Percentiles rank a stretch among this genome's conserved stretches.
Conservation (phyloP, 257 asterid genomes). For the Leonotis leonurus region DNA sequence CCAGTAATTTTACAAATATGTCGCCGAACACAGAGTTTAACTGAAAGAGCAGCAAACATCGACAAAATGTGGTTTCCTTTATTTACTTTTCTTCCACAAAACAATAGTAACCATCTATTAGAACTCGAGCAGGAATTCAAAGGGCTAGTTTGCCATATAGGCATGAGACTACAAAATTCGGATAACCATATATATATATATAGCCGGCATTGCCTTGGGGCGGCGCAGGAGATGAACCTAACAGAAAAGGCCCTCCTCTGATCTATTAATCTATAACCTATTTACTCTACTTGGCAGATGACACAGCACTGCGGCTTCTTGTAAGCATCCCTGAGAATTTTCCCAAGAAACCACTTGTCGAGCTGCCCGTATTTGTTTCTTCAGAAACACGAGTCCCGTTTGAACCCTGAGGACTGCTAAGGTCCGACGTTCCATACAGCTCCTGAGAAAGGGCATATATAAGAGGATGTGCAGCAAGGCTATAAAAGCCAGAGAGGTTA, state of each 20-base stretch:
- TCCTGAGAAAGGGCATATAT: constrained; percentile 16
- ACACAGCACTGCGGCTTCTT: constrained; percentile 49
- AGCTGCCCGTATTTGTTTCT: constrained; percentile 26
- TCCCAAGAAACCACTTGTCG: constrained; percentile 32
- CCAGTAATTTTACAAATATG: too few relatives aligned
- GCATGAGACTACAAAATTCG: constrained; percentile 28
- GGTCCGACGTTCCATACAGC: constrained; percentile 29
- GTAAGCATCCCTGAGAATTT: constrained; percentile 36
- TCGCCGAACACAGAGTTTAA: too few relatives aligned
- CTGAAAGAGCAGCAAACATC: too few relatives aligned
- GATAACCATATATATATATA: too few relatives aligned
- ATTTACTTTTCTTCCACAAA: too few relatives aligned
- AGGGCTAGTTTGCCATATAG: too few relatives aligned
- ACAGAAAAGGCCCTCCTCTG: not conserved
- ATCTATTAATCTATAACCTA: constrained; percentile 1
- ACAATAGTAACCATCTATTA: not conserved
- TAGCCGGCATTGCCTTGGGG: too few relatives aligned
- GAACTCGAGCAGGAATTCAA: not conserved
- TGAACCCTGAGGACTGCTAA: constrained; percentile 24
- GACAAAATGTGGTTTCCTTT: too few relatives aligned
- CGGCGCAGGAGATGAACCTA: too few relatives aligned
- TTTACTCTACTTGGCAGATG: constrained; percentile 36
- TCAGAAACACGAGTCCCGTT: constrained; percentile 24
- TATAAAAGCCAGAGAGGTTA: not conserved
- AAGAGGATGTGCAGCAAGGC: not conserved